Percentiles rank a stretch among this genome's conserved stretches.
Evolutionary conservation across 495 filamentous ascomycete species (phyloP).

Genomic region (Penicillium bovifimosum): DNA sequence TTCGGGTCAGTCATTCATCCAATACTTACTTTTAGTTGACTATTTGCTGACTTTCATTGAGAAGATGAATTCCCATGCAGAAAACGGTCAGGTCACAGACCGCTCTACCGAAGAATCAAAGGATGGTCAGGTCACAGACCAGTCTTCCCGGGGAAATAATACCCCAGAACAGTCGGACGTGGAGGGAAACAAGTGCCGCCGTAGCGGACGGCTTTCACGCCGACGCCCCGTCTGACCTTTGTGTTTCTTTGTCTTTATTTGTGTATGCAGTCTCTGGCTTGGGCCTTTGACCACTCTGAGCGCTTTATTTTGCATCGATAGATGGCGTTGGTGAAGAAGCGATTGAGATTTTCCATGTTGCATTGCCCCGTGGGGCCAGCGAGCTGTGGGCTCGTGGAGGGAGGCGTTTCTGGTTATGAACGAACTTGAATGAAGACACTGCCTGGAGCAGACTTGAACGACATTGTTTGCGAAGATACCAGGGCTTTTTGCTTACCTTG

Average conservation of each 20-base stretch:
- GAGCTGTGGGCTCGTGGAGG: conserved; percentile 4
- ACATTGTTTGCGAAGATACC: conserved; percentile 14
- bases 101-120: conserved; percentile 1
- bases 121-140: conserved; percentile 5
- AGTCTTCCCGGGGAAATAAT: not conserved
- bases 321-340: conserved; percentile 20
- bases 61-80: conserved; percentile 16
- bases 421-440: conserved; percentile 15
- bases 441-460: conserved; percentile 20
- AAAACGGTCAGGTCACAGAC: conserved; percentile 6
- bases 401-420: conserved; percentile 18
- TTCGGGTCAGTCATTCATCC: conserved; percentile 25
- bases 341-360: conserved; percentile 13
- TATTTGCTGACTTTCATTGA: not conserved
- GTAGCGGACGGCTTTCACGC: conserved; percentile 21
- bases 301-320: conserved; percentile 22
- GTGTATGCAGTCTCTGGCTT: not conserved
- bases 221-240: conserved; percentile 10
- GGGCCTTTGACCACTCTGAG: conserved; percentile 12
- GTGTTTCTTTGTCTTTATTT: conserved; percentile 1
- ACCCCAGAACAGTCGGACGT: conserved; percentile 9
- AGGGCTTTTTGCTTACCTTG: not conserved
- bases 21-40: too few relatives aligned
- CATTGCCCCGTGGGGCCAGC: conserved; percentile 10
- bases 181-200: conserved; percentile 11